Evolutionary conservation across 1,139 yeast species (phyloP), one percentile per base, ranked within the genome.

Genomic region (Hyphopichia burtonii): DNA sequence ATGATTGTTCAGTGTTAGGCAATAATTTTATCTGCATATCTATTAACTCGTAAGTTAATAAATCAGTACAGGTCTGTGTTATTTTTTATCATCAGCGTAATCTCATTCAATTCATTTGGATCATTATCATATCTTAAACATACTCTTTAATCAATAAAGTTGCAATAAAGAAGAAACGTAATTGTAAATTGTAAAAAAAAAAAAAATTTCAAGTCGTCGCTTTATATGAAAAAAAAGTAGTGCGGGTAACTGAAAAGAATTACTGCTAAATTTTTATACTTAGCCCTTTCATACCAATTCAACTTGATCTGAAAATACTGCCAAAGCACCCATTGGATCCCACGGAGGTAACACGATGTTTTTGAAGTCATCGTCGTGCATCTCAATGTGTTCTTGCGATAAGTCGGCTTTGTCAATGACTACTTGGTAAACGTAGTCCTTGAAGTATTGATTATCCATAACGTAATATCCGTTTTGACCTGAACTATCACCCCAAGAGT

Each of bases 41-140:
- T 3, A 16, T 12, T 17, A 33, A 14, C 36, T 33, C 36, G 25
- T 33, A 18, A 18, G 17, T 43, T 41, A 40, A 42, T 6, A 53
- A 55, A 57, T 77, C 79, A 69, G 83, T 73, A 74, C 83, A 78
- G 83, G 83, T 78, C 83, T 78, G 83, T 77, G 81, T 71, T 61
- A 65, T 66, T 65, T 66, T 16, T 49, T 68, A 54, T 73, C 77
- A 71, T 75, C 78, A 71, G 20, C 16, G 16, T 27, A 28, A 34
- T 34, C 16, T 14, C n/a, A 34, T n/a, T 53, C 17, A 36, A 40
- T 25, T 14, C 41, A 7, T 31, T 30, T 30, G 18, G 16, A 15
- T 30, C 17, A 4, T 8, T 10, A 15, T 30, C 15, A 4, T 15
- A 30, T 12, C 11, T 25, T 25, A 7, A 25, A 25, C 32, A 30